Evolutionary conservation across 2,329 filamentous ascomycete genomes (phyloP), one percentile per base, ranked within the genome.

Genomic region (Xylaria sp.): DNA sequence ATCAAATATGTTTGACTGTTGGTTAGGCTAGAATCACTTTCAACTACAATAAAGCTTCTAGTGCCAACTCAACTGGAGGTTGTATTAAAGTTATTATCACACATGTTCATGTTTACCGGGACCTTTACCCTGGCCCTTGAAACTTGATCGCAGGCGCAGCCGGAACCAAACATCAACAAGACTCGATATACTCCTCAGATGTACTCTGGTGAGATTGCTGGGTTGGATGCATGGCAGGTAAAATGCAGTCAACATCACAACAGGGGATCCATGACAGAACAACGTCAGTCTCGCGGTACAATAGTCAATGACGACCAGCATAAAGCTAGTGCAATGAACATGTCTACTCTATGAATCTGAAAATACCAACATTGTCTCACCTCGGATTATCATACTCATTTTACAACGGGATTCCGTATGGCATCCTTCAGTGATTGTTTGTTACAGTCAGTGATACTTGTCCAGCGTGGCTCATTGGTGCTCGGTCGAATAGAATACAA

Each of bases 211-310:
- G 28, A 31, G 28, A 5, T 9, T 31, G 45, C 33, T 35, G 28
- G 7, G 23, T 5, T 17, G 38, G n/a, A 15, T 28, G 47, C 12
- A 40, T 51, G 31, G 31, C 6, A 47, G 23, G n/a, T 9, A 42
- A n/a, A 17, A n/a, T 9, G 31, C 37, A 63, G 35, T 40, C 37
- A 43, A 47, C 40, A 53, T 17, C 14, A 15, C 21, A 51, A 15
- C 63, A 65, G 56, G 63, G 63, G 60, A 57, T 63, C 63, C 63
- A 63, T 65, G 60, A 47, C 53, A 25, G 51, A 21, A 53, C 49
- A 42, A 40, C 45, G 51, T 60, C 55, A 65, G 58, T 31, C 28
- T 55, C 25, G 45, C 43, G n/a, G 17, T 42, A 31, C 45, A 25
- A 31, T 43, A 17, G 15, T 31, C 52, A 46, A 5, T 25, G 40